Evolutionary conservation across 306 rosid genomes (phyloP), one percentile per base, ranked within the genome.

Genomic region (Cajanus cajan): DNA sequence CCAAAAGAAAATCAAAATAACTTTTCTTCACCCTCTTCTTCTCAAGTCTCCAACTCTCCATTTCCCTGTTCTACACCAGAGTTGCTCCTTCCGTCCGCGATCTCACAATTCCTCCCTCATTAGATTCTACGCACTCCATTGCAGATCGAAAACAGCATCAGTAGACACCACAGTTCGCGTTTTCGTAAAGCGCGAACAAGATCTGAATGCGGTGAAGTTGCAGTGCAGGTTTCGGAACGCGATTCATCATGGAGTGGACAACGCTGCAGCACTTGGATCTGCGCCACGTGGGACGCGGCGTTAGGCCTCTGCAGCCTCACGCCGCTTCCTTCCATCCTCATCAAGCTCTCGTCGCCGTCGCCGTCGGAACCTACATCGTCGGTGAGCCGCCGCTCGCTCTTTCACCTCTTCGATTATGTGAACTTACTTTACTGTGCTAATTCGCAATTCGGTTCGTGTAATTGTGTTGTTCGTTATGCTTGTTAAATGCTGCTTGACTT

Each of bases 261-360:
- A 90, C 98, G 86, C 85, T 94, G 87, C 97, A 94, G 86, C 98
- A 94, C 86, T 90, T 94, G 86, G 97, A 94, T 94, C 97, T 94
- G 34, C 97, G 92, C 65, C 97, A 94, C 54, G 88, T 94, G 0
- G 98, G 93, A 0, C 91, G 90, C n/a, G 91, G 90, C 16, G 87
- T 82, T 9, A 84, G 89, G 39, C 97, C 90, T 13, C 59, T 90
- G 72, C 97, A 94, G 78, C 98, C 98, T 74, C 98, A 94, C 76
- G 97, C 98, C 54, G 93, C 91, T 70, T 81, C 92, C 0, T 92
- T 94, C 54, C 98, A 94, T 81, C 94, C 97, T 8, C 89, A 88
- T 73, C 98, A 94, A 63, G 96, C 97, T 2, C 97, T 94, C 45
- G 90, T 94, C 11, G 96, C 98, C 55, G 88, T 92, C 69, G 98